These are phyloP conservation scores for Tripterygium wilfordii DNA, from an alignment of 177 flowering plant genomes.

Conservation along the genomic window DNA sequence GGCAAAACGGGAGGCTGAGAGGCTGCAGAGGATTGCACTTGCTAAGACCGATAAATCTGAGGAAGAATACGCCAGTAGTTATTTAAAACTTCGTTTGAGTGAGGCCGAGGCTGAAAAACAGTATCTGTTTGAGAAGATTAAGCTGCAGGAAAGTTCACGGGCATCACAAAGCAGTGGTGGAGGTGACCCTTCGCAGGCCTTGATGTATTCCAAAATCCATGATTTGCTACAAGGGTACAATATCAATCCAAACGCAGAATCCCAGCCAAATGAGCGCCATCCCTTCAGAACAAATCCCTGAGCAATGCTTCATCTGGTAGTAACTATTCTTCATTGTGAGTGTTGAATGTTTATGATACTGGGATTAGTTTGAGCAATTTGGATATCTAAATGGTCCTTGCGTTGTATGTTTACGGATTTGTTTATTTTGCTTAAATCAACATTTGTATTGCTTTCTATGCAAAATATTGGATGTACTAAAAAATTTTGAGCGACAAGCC, in stretches of 20 bases:
- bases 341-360: too few species aligned
- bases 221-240: slow-evolving; percentile 61
- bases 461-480: slow-evolving; percentile 15
- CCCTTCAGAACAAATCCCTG: slow-evolving; percentile 36
- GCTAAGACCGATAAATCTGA: slow-evolving; percentile 88
- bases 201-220: slow-evolving; percentile 59
- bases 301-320: too few species aligned
- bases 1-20: slow-evolving; percentile 91
- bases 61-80: slow-evolving; percentile 90
- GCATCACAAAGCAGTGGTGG: slow-evolving; percentile 49
- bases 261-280: slow-evolving; percentile 27
- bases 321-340: too few species aligned
- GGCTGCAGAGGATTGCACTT: slow-evolving; percentile 75
- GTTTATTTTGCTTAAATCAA: not conserved
- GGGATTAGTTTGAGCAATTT: too few species aligned
- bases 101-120: slow-evolving; percentile 98
- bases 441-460: slow-evolving; percentile 15
- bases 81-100: slow-evolving; percentile 71
- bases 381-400: too few species aligned
- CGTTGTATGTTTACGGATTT: too few species aligned
- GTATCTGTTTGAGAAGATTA: slow-evolving; percentile 83
- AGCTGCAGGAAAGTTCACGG: slow-evolving; percentile 81
- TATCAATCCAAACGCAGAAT: slow-evolving; percentile 30
- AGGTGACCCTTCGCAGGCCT: slow-evolving; percentile 56
- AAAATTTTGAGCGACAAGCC: slow-evolving; percentile 16